Percentiles rank a stretch among this genome's conserved stretches.
Conservation (phyloP, 2,329 filamentous ascomycete species). For the Daldinia sp. region DNA sequence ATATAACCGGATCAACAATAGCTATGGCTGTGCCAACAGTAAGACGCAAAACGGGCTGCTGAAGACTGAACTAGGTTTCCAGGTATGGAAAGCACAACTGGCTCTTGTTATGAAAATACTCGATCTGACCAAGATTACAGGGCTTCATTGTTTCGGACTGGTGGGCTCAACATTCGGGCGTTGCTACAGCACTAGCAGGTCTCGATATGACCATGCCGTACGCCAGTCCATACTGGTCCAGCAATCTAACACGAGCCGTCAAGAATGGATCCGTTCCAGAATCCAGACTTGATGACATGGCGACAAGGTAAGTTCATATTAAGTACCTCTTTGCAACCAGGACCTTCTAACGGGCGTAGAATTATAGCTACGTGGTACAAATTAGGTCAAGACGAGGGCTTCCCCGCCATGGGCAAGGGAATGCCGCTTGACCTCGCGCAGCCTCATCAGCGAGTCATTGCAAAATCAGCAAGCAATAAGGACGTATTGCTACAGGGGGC, state of each 20-base stretch:
- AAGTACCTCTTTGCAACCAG: not conserved
- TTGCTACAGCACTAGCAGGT: slow-evolving; percentile 68
- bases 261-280: slow-evolving; percentile 66
- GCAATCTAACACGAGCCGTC: slow-evolving; percentile 66
- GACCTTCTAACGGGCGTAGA: slow-evolving; percentile 39
- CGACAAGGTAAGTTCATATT: slow-evolving; percentile 47
- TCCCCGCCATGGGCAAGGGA: slow-evolving; percentile 56
- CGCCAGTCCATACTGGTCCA: slow-evolving; percentile 52
- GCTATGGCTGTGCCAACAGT: slow-evolving; percentile 74
- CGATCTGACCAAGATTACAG: slow-evolving; percentile 52
- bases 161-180: slow-evolving; percentile 70
- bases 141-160: slow-evolving; percentile 76
- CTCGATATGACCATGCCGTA: slow-evolving; percentile 76
- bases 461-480: slow-evolving; percentile 54
- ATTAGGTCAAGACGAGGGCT: slow-evolving; percentile 58
- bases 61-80: slow-evolving; percentile 67
- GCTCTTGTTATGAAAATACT: slow-evolving; percentile 43
- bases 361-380: slow-evolving; percentile 65
- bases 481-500: slow-evolving; percentile 60
- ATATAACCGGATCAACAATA: slow-evolving; percentile 77
- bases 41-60: slow-evolving; percentile 72
- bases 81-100: slow-evolving; percentile 45
- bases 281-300: slow-evolving; percentile 68
- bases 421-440: slow-evolving; percentile 57
- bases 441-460: slow-evolving; percentile 63